Evolutionary conservation across 352 stramenopile species (phyloP).

Genomic region (Globisporangium orthogonon): DNA sequence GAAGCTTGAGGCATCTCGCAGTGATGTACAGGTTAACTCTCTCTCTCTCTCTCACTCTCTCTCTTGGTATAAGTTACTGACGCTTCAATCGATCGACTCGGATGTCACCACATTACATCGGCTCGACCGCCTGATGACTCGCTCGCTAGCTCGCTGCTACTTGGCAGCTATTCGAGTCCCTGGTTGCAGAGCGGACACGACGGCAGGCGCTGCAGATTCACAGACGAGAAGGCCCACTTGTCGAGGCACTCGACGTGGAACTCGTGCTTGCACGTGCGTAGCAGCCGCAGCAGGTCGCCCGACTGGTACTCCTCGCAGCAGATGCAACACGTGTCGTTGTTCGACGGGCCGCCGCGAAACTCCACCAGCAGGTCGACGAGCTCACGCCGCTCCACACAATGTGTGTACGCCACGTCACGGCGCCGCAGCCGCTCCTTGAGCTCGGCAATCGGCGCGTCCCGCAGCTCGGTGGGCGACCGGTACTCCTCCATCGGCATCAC

Average conservation of each 20-base stretch:
- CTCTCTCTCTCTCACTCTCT: too few species aligned
- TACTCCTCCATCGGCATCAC: conserved; percentile 82
- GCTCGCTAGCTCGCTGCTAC: neutral
- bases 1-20: neutral
- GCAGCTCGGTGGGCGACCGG: conserved; percentile 47
- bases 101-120: too few species aligned
- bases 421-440: conserved; percentile 70
- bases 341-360: conserved; percentile 69
- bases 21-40: neutral
- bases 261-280: conserved; percentile 83
- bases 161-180: conserved; percentile 41
- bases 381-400: conserved; percentile 66
- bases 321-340: conserved; percentile 86
- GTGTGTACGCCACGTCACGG: conserved; percentile 48
- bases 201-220: conserved; percentile 56
- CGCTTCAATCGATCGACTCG: neutral
- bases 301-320: conserved; percentile 83
- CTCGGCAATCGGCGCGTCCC: conserved; percentile 45
- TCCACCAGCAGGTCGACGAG: conserved; percentile 64
- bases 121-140: neutral
- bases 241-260: conserved; percentile 88
- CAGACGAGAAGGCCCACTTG: conserved; percentile 82
- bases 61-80: conserved; percentile 1
- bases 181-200: conserved; percentile 84
- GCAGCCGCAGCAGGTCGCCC: conserved; percentile 67